Percentiles rank a stretch among this genome's conserved stretches.
Evolutionary conservation across 2,329 filamentous ascomycete genomes (phyloP).

Genomic region (Pseudogymnoascus sp.): DNA sequence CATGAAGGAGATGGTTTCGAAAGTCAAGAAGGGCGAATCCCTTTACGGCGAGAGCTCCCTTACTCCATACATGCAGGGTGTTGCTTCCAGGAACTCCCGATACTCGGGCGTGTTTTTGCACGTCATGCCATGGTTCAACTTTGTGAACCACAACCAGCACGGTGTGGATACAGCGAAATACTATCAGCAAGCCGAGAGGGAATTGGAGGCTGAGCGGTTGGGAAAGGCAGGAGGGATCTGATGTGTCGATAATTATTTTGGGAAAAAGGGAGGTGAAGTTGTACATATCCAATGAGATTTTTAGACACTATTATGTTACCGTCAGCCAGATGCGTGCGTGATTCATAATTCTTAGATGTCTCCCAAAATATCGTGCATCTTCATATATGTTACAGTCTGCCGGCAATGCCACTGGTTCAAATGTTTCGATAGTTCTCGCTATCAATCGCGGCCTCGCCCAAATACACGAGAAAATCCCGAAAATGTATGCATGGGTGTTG

Average conservation of each 20-base stretch:
- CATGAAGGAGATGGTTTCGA: conserved; percentile 96
- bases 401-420: neutral
- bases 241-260: conserved; percentile 5
- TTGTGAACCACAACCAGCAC: conserved; percentile 93
- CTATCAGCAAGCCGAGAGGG: conserved; percentile 88
- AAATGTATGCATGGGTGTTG: neutral
- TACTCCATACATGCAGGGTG: conserved; percentile 85
- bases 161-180: conserved; percentile 98
- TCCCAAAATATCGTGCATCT: neutral
- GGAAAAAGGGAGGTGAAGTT: conserved; percentile 4
- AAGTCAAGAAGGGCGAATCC: conserved; percentile 85
- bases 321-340: neutral
- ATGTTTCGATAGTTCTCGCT: neutral
- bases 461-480: neutral
- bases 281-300: conserved; percentile 8
- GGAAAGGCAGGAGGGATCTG: conserved; percentile 1
- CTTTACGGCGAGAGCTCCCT: conserved; percentile 76
- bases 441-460: neutral
- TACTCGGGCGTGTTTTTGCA: conserved; percentile 80
- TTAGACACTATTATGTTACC: neutral
- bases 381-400: neutral
- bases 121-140: conserved; percentile 92
- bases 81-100: conserved; percentile 84
- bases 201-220: conserved; percentile 67
- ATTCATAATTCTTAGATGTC: neutral